Percentiles rank a stretch among this genome's conserved stretches.
Evolutionary conservation across 495 filamentous ascomycete genomes (phyloP).

Genomic region (Penicillium roqueforti): DNA sequence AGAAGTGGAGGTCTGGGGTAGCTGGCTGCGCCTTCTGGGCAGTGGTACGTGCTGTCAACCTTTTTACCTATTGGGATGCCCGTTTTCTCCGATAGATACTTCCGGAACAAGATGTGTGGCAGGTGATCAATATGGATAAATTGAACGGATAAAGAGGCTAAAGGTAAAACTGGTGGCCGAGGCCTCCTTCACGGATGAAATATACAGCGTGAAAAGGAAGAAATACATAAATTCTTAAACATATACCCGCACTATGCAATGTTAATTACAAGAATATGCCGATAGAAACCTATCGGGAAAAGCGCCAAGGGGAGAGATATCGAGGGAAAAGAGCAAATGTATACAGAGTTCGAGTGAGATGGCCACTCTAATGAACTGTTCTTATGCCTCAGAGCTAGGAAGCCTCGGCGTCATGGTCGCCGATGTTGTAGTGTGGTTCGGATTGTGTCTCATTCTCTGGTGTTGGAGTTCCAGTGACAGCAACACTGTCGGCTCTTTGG

Average conservation of each 20-base stretch:
- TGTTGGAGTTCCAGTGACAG: slow-evolving; percentile 16
- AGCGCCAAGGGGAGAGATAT: neutral
- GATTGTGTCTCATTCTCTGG: slow-evolving; percentile 4
- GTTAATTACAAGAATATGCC: slow-evolving; percentile 23
- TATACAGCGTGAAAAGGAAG: slow-evolving; percentile 2
- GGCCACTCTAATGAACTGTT: no score
- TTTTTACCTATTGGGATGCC: slow-evolving; percentile 22
- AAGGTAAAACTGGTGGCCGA: slow-evolving; percentile 4
- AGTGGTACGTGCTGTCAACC: neutral
- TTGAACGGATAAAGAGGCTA: slow-evolving; percentile 5
- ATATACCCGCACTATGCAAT: slow-evolving; percentile 25
- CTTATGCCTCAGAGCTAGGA: no score
- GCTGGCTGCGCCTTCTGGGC: neutral
- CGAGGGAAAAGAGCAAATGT: neutral
- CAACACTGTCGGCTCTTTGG: slow-evolving; percentile 12
- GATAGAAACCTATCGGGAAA: slow-evolving; percentile 1
- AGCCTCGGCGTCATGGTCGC: slow-evolving; percentile 3
- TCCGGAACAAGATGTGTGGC: neutral
- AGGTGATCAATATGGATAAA: slow-evolving; percentile 1
- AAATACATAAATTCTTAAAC: slow-evolving; percentile 14
- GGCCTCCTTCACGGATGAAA: no score
- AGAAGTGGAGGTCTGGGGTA: slow-evolving; percentile 1
- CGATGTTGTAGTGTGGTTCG: neutral
- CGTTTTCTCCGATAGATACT: neutral
- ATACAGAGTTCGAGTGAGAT: no score